Base-by-base conservation (phyloP, 2,329 filamentous ascomycete species). In the Chaetoscypha palmicola region DNA sequence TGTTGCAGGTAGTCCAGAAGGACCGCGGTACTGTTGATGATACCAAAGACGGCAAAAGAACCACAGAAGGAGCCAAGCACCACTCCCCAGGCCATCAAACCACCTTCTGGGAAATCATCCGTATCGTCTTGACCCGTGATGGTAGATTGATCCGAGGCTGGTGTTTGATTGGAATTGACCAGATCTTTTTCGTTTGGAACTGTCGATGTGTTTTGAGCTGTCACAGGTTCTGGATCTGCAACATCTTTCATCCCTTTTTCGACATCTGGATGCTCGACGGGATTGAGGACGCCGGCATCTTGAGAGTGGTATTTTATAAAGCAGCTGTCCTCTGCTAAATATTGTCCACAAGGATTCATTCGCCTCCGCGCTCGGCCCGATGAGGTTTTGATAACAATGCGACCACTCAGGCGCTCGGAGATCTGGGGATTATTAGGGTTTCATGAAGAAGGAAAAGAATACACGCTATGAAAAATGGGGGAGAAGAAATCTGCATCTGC, bases 31-130 rank as follows among this genome's bases (percentile, higher is more conserved):
- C 72, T 72, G 53, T 81, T 80, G 67, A 83, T 76, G 51, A 81
- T 69, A 0, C 81, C 81, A 31, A 85, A 74, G 9, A 70, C 69
- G 7, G 76, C 73, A 36, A 79, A 68, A 51, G 82, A 73, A 4
- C 75, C 78, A 50, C 72, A 72, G 59, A 83, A 84, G 10, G 73
- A 75, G 21, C 81, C 81, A 5, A 83, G 62, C 4, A 86, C 80
- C 17, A 85, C 81, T 4, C 76, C 66, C 77, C 81, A 86, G 47
- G 74, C 79, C 58, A 71, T 64, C 11, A 71, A 60, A 9, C 81
- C 82, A 11, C 81, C 81, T 66, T 86, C 81, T 1, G 82, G 81
- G 52, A 83, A 86, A 12, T 60, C 55, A 42, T 60, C 56, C 26
- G 58, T 55, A 2, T 61, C 52, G 11, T 53, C 57, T 3, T 45